These are phyloP conservation scores for Prinsepia uniflora DNA, from an alignment of 306 rosid species.

Conservation along the genomic window DNA sequence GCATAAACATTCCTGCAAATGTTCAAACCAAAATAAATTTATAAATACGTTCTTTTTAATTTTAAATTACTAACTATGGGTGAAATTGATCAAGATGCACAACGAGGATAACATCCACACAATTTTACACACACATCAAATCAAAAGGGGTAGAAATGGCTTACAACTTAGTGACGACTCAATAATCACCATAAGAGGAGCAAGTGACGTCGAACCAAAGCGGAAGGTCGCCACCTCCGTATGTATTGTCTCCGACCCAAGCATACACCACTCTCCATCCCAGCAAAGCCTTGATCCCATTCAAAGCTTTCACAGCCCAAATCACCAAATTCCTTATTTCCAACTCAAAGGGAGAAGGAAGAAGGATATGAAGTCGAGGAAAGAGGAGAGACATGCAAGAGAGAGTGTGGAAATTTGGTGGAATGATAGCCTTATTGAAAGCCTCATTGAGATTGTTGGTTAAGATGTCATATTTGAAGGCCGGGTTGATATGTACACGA, in stretches of 20 bases:
- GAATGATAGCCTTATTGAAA: too few species aligned
- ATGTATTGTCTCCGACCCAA: conserved; percentile 98
- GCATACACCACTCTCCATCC: conserved; percentile 99
- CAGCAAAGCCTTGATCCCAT: conserved; percentile 94
- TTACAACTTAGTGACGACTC: conserved; percentile 93
- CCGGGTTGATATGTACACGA: too few species aligned
- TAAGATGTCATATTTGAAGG: too few species aligned
- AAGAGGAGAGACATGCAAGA: too few species aligned
- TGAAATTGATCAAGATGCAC: too few species aligned
- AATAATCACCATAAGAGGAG: conserved; percentile 90
- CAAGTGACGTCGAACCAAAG: conserved; percentile 99
- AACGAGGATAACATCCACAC: too few species aligned
- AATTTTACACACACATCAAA: too few species aligned
- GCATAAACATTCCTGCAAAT: conserved; percentile 90
- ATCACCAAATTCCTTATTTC: conserved; percentile 9
- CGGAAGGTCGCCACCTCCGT: conserved; percentile 95
- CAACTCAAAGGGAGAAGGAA: too few species aligned
- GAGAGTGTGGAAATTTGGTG: too few species aligned
- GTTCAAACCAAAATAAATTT: background rate
- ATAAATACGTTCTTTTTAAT: background rate
- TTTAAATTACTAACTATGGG: background rate
- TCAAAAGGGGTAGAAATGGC: conserved; percentile 9
- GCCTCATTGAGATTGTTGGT: too few species aligned
- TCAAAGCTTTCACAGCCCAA: conserved; percentile 82
- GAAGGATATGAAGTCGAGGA: too few species aligned